Base-by-base conservation (phyloP, 2,329 filamentous ascomycete species). In the Biscogniauxia mediterranea region DNA sequence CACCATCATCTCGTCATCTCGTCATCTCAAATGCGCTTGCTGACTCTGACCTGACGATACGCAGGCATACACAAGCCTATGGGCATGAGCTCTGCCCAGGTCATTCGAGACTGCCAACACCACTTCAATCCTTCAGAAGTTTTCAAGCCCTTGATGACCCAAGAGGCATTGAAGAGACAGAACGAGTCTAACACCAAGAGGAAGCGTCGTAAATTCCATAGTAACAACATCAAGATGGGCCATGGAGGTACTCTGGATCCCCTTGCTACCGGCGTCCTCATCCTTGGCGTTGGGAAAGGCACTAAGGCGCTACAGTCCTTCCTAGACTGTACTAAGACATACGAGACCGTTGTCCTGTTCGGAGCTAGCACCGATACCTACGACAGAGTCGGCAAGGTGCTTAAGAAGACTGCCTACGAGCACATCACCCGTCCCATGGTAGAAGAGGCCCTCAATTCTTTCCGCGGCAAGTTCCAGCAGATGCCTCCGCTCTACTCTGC, bases 201-300 rank as follows among this genome's bases (percentile, higher is more conserved):
- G 67, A 81, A 83, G 68, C 84, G 88, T 62, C 83, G 87, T 63
- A 79, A 79, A 65, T 78, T 77, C 54, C 81, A 83, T 64, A 85
- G 86, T 74, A 83, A 83, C 68, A 80, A 83, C 1, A 74, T 89
- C 68, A 99, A 98, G 81, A 91, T 98, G 71, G 95, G 95, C 38
- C 95, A 99, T 78, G 95, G 95, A 63, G 95, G 95, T 52, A 99
- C 95, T 1, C 84, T 99, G 19, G 95, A 99, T 73, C 95, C 95
- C 25, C 84, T 97, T 70, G 95, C 95, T 8, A 97, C 93, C 1
- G 95, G 95, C 53, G 91, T 99, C 23, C 84, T 99, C 55, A 93
- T 98, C 65, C 82, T 95, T 6, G 95, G 94, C 59, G 83, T 97
- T 57, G 95, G 94, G 42, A 87, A 85, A 61, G 95, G 92, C 49